Evolutionary conservation across 768 basidiomycete genomes (phyloP).

Genomic region (Galerina marginata): DNA sequence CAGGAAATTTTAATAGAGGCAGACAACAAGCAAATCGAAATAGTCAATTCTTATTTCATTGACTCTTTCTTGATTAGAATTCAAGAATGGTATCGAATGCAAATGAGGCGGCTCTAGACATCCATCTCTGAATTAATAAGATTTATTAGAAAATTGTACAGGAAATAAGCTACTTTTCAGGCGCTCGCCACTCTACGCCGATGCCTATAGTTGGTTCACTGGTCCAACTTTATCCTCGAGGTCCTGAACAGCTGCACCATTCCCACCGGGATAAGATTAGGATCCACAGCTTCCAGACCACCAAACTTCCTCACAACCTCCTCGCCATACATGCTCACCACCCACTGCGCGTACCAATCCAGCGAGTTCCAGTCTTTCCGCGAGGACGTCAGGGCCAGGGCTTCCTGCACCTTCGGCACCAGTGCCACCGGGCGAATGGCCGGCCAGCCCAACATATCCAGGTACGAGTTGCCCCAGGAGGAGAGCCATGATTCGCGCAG

Average conservation of each 20-base stretch:
- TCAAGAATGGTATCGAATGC: too few relatives aligned
- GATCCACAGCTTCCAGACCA: slow-evolving; percentile 43
- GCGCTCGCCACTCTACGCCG: too few relatives aligned
- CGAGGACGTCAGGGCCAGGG: slow-evolving; percentile 9
- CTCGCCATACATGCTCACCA: slow-evolving; percentile 43
- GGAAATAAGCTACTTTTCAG: too few relatives aligned
- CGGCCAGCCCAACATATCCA: slow-evolving; percentile 28
- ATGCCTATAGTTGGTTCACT: slow-evolving; percentile 21
- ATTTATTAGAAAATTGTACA: too few relatives aligned
- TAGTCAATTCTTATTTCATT: too few relatives aligned
- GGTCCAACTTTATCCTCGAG: slow-evolving; percentile 37
- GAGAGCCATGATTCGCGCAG: slow-evolving; percentile 28
- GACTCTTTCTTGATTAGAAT: too few relatives aligned
- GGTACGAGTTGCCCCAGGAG: slow-evolving; percentile 31
- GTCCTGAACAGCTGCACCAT: slow-evolving; percentile 45
- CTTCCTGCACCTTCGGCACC: slow-evolving; percentile 16
- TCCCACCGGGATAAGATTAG: slow-evolving; percentile 44
- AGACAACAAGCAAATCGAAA: too few relatives aligned
- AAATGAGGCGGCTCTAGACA: too few relatives aligned
- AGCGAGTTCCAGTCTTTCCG: slow-evolving; percentile 10
- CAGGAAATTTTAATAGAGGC: too few relatives aligned
- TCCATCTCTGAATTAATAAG: too few relatives aligned
- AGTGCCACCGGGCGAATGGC: slow-evolving; percentile 5
- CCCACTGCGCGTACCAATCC: slow-evolving; percentile 41
- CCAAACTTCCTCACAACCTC: slow-evolving; percentile 46